Base-by-base conservation (phyloP, 345 rosid genomes). In the Lepidium africanum region DNA sequence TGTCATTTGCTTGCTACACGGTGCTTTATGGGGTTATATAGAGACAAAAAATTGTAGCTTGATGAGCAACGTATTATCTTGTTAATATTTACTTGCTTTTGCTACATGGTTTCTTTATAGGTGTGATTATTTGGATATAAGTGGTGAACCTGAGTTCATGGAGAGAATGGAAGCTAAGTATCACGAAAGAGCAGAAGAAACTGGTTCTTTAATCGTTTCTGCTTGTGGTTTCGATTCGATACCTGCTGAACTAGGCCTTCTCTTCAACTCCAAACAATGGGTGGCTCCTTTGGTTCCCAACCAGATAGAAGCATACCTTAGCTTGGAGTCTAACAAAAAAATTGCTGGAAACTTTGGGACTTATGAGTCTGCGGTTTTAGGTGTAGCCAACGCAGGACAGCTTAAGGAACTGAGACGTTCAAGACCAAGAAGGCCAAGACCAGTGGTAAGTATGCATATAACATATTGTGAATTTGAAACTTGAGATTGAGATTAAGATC, bases 91-190 rank as follows among this genome's bases (percentile, higher is more conserved):
- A 1, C 30, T 58, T 69, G 16, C 9, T 15, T 4, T 27, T 57
- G 46, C 6, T 32, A 3, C 23, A 36, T 48, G 33, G 36, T 47
- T 45, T 17, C 32, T 67, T 38, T 12, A 27, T 75, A 82, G 93
- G 69, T 84, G 91, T 70, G 96, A 92, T 81, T 92, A 92, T 80
- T 75, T 92, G 90, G 96, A 92, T 79, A 92, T 86, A 63, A 78
- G 85, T 79, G 98, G 98, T 56, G 96, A 92, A 74, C 93, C 96
- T 14, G 96, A 90, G 83, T 92, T 90, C 61, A 90, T 90, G 91
- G 96, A 90, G 86, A 79, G 74, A 62, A 78, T 85, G 84, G 91
- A 87, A 83, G 87, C 79, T 19, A 71, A 75, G 25, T 87, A 81
- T 76, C 96, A 92, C 38, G 87, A 81, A 35, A 81, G 73, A 74